Evolutionary conservation across 129 eudicot species (phyloP), one percentile per base, ranked within the genome.

Genomic region (Centaurea solstitialis): DNA sequence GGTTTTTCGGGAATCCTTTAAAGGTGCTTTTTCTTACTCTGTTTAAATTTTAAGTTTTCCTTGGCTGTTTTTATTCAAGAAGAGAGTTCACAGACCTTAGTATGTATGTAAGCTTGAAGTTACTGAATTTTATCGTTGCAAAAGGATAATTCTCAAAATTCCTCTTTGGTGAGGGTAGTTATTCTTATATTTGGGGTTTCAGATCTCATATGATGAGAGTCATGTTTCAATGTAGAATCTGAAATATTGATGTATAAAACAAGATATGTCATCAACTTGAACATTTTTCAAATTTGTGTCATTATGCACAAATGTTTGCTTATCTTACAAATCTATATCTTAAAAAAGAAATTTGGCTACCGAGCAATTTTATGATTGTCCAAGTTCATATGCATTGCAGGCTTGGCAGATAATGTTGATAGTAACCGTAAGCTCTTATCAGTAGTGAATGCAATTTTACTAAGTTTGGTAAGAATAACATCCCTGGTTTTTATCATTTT

Each of bases 341-440:
- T 18, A 15, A 66, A 72, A 72, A 59, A 13, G 68, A 68, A 12
- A 37, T 68, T 26, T 75, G 40, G 65, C 69, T 30, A 37, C 40
- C 37, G 53, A 38, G 38, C 67, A 26, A 61, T 21, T 61, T 61
- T 28, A 64, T 23, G 72, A 7, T 38, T 50, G 37, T 37, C 37
- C 65, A 50, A 53, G 15, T 67, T 74, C 39, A 67, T 11, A 17
- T 22, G 13, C 53, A 33, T 73, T 84, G 83, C 87, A 95, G 99
- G 99, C 22, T 66, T 91, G 76, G 92, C 97, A 2, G 86, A 85
- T 77, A 87, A 86, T 88, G 85, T 82, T 85, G 99, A 95, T 84
- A 66, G 81, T 68, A 95, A 95, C 50, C 91, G 94, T 72, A 91
- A 95, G 84, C 92, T 95, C 71, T 86, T 93, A 87, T 91, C 98